phyloP scores from a whole-genome alignment of 208 protist genomes.

The Trypanosoma avium region DNA sequence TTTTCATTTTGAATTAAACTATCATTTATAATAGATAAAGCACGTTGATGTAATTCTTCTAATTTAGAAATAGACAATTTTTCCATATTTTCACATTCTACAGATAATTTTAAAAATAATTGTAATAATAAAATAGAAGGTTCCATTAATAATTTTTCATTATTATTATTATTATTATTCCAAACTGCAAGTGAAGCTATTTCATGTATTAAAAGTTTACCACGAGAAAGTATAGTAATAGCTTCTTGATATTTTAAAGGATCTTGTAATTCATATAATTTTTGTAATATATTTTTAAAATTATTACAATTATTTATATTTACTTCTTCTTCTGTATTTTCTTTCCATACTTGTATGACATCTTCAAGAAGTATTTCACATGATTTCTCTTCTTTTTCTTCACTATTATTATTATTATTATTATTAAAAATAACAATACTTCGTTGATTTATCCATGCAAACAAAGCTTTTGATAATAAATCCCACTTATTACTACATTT shows the following conservation, averaged over 20 bases:
- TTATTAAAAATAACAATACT: too few relatives aligned
- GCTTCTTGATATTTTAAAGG: constrained; percentile 10
- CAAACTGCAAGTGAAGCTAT: constrained; percentile 12
- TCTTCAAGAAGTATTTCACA: constrained; percentile 18
- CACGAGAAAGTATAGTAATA: constrained; percentile 11
- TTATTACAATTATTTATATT: background rate
- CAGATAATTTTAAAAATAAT: constrained; percentile 8
- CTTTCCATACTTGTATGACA: constrained; percentile 7
- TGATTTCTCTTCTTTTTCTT: background rate
- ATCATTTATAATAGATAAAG: background rate
- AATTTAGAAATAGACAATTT: background rate
- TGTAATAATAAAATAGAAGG: constrained; percentile 14
- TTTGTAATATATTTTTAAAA: constrained; percentile 6
- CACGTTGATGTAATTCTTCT: constrained; percentile 2
- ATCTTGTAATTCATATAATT: constrained; percentile 14
- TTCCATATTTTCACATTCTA: constrained; percentile 5
- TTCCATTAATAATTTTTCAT: background rate
- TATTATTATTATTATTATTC: background rate
- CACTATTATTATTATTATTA: too few relatives aligned
- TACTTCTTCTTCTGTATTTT: background rate
- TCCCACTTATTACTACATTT: constrained; percentile 6
- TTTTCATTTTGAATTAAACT: background rate
- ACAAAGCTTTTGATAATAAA: constrained; percentile 2
- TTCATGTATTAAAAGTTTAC: constrained; percentile 4
- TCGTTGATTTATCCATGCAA: constrained; percentile 25